A percentile compares a stretch with the other conserved stretches of the same genome.
Conservation (phyloP, 106 monocot species). For the Apostasia shenzhenica region DNA sequence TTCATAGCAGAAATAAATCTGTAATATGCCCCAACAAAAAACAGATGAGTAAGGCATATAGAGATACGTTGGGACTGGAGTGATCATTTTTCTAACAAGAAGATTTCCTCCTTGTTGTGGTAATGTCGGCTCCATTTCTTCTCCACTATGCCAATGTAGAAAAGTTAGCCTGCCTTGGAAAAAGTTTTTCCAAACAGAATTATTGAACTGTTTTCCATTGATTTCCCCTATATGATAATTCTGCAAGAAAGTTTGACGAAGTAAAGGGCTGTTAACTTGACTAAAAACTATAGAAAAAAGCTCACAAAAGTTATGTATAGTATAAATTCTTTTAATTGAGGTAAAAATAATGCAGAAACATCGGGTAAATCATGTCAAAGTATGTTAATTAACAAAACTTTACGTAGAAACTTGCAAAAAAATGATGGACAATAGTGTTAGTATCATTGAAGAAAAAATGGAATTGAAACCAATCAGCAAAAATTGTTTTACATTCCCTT, state of each 20-base stretch:
- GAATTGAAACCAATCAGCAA: no score
- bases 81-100: slow-evolving; percentile 84
- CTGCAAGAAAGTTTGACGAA: slow-evolving; percentile 29
- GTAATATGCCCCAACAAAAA: neutral
- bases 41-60: neutral
- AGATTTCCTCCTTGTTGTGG: slow-evolving; percentile 43
- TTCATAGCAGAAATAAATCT: neutral
- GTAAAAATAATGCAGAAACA: no score
- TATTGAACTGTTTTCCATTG: slow-evolving; percentile 53
- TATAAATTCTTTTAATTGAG: no score
- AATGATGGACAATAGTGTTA: no score
- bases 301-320: no score
- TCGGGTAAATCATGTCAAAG: no score
- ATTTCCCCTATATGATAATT: slow-evolving; percentile 76
- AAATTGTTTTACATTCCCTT: no score
- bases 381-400: no score
- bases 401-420: no score
- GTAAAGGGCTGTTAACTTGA: neutral
- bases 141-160: slow-evolving; percentile 72
- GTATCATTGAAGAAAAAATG: no score
- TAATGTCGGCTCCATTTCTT: slow-evolving; percentile 70
- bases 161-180: slow-evolving; percentile 90
- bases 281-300: neutral
- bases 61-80: slow-evolving; percentile 58
- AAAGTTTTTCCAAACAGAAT: slow-evolving; percentile 76